These are phyloP conservation scores for Inonotus hispidus DNA, from an alignment of 1,284 basidiomycete genomes.

Conservation along the genomic window DNA sequence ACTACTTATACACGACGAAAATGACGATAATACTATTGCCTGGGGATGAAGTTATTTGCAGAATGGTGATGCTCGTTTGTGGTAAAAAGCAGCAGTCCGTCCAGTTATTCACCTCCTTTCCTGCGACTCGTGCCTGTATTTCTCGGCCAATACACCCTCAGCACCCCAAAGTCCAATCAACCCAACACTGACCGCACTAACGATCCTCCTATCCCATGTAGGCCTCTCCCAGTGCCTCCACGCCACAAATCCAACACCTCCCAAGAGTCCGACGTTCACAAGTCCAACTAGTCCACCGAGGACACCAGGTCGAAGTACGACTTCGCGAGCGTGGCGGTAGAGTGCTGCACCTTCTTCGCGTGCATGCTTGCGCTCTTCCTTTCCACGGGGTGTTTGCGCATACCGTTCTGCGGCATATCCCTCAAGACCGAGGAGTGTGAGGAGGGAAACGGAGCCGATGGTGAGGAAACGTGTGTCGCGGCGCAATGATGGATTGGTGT, in stretches of 20 bases:
- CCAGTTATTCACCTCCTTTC: not conserved
- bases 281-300: conserved; percentile 55
- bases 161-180: conserved; percentile 60
- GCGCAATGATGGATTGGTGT: conserved; percentile 59
- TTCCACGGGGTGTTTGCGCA: conserved; percentile 52
- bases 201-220: conserved; percentile 63
- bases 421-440: conserved; percentile 57
- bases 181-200: conserved; percentile 61
- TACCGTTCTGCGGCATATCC: conserved; percentile 62
- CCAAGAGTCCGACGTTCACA: conserved; percentile 70
- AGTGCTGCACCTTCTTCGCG: conserved; percentile 57
- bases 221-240: conserved; percentile 67
- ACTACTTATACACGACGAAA: no score
- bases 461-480: conserved; percentile 54
- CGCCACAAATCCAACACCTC: conserved; percentile 61
- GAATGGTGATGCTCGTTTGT: not conserved
- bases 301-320: conserved; percentile 62
- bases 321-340: conserved; percentile 55
- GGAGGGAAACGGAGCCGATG: conserved; percentile 45
- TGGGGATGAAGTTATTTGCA: not conserved
- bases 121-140: conserved; percentile 3
- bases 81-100: not conserved
- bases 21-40: no score
- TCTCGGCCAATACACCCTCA: conserved; percentile 38
- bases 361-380: conserved; percentile 51